A percentile compares a stretch with the other conserved stretches of the same genome.
phyloP scores from a whole-genome alignment of 306 rosid species.

The Rosa rugosa region DNA sequence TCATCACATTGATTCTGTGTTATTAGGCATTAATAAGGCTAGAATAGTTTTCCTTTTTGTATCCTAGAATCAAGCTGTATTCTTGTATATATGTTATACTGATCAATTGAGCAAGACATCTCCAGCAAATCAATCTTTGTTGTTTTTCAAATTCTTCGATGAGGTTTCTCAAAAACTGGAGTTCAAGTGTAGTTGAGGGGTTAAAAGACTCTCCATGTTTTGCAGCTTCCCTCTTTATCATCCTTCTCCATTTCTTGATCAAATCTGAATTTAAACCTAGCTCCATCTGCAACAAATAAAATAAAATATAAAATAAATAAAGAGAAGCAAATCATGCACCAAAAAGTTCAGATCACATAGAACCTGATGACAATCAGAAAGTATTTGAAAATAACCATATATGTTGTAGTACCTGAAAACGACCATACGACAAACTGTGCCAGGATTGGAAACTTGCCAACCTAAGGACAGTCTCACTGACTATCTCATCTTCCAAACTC shows the following conservation, averaged over 20 bases:
- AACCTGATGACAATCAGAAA: conserved; percentile 21
- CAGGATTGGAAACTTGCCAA: conserved; percentile 87
- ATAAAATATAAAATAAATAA: not conserved
- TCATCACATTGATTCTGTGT: no score
- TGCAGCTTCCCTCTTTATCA: conserved; percentile 66
- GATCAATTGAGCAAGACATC: no score
- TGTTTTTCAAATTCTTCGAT: conserved; percentile 91
- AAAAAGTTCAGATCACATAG: conserved; percentile 18
- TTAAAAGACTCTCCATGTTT: conserved; percentile 62
- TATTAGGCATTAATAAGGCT: no score
- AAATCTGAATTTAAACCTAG: conserved; percentile 80
- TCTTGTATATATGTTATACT: no score
- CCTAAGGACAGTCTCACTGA: conserved; percentile 75
- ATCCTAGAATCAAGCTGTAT: no score
- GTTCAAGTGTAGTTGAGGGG: conserved; percentile 69
- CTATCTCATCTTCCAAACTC: conserved; percentile 99
- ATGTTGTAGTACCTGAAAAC: conserved; percentile 74
- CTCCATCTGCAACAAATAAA: conserved; percentile 61
- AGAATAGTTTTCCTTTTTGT: no score
- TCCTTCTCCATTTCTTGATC: conserved; percentile 95
- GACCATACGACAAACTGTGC: conserved; percentile 91
- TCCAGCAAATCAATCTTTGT: no score
- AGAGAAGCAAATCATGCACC: conserved; percentile 17
- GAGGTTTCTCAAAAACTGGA: conserved; percentile 72
- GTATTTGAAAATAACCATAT: conserved; percentile 8